Evolutionary conservation across 2,329 filamentous ascomycete genomes (phyloP).

Genomic region (Neonectria magnoliae): DNA sequence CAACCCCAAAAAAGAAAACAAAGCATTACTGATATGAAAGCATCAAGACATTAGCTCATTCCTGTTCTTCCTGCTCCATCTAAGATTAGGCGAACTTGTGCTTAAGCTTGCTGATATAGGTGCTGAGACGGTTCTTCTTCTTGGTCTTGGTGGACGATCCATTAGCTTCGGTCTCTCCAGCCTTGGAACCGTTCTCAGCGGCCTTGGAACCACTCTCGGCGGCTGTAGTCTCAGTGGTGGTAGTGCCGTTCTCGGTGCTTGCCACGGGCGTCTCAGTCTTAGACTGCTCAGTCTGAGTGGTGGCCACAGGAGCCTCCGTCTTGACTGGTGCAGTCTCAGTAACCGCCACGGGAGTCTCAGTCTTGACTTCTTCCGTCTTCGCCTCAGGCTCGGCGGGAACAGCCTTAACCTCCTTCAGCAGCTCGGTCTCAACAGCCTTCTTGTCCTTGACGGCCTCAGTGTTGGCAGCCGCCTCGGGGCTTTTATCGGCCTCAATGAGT

Average conservation of each 20-base stretch:
- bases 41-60: slow-evolving; percentile 40
- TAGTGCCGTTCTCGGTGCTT: slow-evolving; percentile 32
- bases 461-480: slow-evolving; percentile 77
- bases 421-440: slow-evolving; percentile 76
- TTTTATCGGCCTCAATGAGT: slow-evolving; percentile 65
- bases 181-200: slow-evolving; percentile 28
- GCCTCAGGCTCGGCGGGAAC: slow-evolving; percentile 34
- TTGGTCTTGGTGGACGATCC: slow-evolving; percentile 53
- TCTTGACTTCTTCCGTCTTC: slow-evolving; percentile 28
- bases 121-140: slow-evolving; percentile 74
- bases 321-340: slow-evolving; percentile 18
- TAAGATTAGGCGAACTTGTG: slow-evolving; percentile 52
- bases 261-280: slow-evolving; percentile 26
- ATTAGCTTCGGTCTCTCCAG: slow-evolving; percentile 34
- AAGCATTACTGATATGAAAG: slow-evolving; percentile 40
- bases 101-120: slow-evolving; percentile 69
- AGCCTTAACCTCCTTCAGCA: slow-evolving; percentile 70
- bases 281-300: slow-evolving; percentile 20
- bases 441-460: slow-evolving; percentile 78
- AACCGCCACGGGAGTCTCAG: background rate
- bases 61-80: slow-evolving; percentile 19
- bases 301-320: slow-evolving; percentile 10
- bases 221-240: slow-evolving; percentile 36
- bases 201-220: slow-evolving; percentile 32
- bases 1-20: slow-evolving; percentile 47